Evolutionary conservation across 1,284 basidiomycete species (phyloP), one percentile per base, ranked within the genome.

Genomic region (Naganishia sp.): DNA sequence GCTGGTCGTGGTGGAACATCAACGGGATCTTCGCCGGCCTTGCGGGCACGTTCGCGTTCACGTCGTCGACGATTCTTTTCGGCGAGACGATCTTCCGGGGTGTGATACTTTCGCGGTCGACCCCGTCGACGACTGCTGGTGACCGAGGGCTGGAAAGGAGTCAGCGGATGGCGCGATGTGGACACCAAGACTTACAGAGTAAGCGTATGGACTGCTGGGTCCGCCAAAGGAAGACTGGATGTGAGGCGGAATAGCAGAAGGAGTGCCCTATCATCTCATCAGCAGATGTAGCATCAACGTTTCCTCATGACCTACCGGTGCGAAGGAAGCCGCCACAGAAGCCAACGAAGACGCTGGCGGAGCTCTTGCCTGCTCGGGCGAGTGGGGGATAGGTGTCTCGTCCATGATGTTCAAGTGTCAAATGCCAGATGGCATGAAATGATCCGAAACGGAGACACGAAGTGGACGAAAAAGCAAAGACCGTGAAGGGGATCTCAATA

Each of bases 21-120:
- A 23, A 61, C 21, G 48, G 59, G 59, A 11, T 61, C 59, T 61
- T 61, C 59, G n/a, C 59, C 59, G 48, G 59, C 59, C n/a, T 61
- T 61, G 23, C 48, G 48, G 36, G 59, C 59, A 23, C 59, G 59
- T 52, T 61, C 59, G 59, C 59, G 59, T 61, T 61, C 59, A 18
- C 59, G 45, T 52, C 59, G 59, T 42, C 59, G 59, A 9, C 59
- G 59, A 39, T 61, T 61, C 59, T 61, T 61, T 43, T 61, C 59
- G 9, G 59, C 59, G 11, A 52, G 59, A 18, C 59, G 59, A 39
- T 61, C 59, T 61, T 61, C 59, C 11, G 59, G 48, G 13, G 48
- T 61, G 13, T 52, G n/a, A 11, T 61, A 61, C 48, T 61, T 61
- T 36, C 42, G 33, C 3, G 59, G 59, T 25, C 59, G 59, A 50